phyloP scores from a whole-genome alignment of 208 protist species.

The Trypanosoma mega region DNA sequence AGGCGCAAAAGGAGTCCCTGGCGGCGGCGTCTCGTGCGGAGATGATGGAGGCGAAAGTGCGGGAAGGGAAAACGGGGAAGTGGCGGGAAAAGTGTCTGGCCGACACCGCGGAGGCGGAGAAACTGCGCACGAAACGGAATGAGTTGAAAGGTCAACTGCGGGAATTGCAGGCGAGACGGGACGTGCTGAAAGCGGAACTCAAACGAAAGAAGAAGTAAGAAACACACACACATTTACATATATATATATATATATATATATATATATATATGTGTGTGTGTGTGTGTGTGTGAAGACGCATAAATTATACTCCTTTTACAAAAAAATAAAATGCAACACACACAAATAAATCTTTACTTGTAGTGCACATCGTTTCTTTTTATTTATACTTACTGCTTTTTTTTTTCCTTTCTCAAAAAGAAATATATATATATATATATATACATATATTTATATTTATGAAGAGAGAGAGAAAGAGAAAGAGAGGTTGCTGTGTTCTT shows the following conservation, averaged over 20 bases:
- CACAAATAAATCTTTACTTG: too few relatives aligned
- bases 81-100: slow-evolving; percentile 25
- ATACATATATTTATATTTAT: background rate
- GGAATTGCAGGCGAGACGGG: slow-evolving; percentile 32
- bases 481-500: background rate
- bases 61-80: slow-evolving; percentile 30
- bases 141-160: slow-evolving; percentile 31
- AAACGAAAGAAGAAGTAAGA: slow-evolving; percentile 36
- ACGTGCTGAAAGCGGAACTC: slow-evolving; percentile 34
- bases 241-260: slow-evolving; percentile 7
- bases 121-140: slow-evolving; percentile 9
- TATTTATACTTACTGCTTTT: too few relatives aligned
- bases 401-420: too few relatives aligned
- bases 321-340: slow-evolving; percentile 7
- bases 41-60: slow-evolving; percentile 45
- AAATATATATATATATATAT: background rate
- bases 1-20: too few relatives aligned
- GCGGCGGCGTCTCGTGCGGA: slow-evolving; percentile 23
- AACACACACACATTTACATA: slow-evolving; percentile 9
- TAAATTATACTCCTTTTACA: too few relatives aligned
- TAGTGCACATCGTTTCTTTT: background rate
- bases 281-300: background rate
- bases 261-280: background rate
- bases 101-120: background rate
- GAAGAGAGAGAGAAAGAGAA: background rate